Conservation (phyloP, 1,139 yeast genomes). For the Candida gigantensis region DNA sequence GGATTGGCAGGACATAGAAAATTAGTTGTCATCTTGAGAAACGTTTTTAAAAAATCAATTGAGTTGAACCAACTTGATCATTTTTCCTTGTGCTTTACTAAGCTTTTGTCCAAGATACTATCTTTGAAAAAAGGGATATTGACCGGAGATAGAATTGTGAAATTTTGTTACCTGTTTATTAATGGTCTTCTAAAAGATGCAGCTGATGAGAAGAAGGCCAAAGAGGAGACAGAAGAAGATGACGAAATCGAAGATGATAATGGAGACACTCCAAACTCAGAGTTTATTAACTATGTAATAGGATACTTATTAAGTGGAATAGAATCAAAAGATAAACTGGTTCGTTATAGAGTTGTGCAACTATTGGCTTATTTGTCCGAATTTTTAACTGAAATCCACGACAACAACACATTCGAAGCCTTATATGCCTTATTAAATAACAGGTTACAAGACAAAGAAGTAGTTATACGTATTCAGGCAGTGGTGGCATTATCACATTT, state of each 20-base stretch:
- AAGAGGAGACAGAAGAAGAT: conserved; percentile 31
- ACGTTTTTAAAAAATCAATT: conserved; percentile 58
- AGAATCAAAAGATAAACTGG: conserved; percentile 73
- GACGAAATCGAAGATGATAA: conserved; percentile 20
- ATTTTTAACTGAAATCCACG: conserved; percentile 68
- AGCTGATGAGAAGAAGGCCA: conserved; percentile 34
- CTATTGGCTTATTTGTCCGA: conserved; percentile 72
- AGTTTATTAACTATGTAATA: conserved; percentile 62
- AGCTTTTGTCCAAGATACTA: conserved; percentile 62
- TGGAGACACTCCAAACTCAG: conserved; percentile 40
- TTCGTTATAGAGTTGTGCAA: conserved; percentile 80
- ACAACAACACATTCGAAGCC: conserved; percentile 66
- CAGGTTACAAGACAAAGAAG: conserved; percentile 77
- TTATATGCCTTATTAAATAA: conserved; percentile 61
- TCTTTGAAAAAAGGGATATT: conserved; percentile 70
- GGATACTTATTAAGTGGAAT: conserved; percentile 73
- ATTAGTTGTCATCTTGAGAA: conserved; percentile 62
- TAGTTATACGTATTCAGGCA: conserved; percentile 78
- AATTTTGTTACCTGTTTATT: conserved; percentile 69
- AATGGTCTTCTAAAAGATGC: conserved; percentile 45
- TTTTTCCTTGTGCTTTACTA: conserved; percentile 61
- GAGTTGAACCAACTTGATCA: conserved; percentile 53
- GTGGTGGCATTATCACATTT: conserved; percentile 77
- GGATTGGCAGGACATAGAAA: conserved; percentile 77
- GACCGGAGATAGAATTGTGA: conserved; percentile 76